Conservation (phyloP, 805 yeast genomes). For the Schizosaccharomyces osmophilus region DNA sequence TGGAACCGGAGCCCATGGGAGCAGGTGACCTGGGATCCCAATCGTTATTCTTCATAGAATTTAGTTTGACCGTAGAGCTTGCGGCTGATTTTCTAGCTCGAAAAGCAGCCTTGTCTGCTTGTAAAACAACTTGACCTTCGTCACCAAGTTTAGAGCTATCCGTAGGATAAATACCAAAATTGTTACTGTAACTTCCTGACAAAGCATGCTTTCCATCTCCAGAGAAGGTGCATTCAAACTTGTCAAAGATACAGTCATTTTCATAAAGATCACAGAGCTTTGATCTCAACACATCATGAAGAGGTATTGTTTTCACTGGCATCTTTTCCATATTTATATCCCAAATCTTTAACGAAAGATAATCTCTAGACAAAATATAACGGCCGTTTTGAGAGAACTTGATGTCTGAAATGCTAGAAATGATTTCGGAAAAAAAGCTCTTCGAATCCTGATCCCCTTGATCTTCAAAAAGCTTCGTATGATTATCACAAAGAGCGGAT, state of each 20-base stretch:
- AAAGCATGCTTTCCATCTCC: slow-evolving; percentile 81
- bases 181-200: slow-evolving; percentile 94
- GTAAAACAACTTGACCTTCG: slow-evolving; percentile 50
- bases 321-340: slow-evolving; percentile 90
- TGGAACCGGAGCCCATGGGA: slow-evolving; percentile 21
- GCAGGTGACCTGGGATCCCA: slow-evolving; percentile 7
- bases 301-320: slow-evolving; percentile 81
- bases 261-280: slow-evolving; percentile 91
- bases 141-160: slow-evolving; percentile 16
- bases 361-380: slow-evolving; percentile 89
- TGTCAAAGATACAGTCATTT: slow-evolving; percentile 93
- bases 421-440: slow-evolving; percentile 90
- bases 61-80: not conserved
- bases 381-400: slow-evolving; percentile 80
- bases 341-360: slow-evolving; percentile 94
- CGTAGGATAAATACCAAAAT: slow-evolving; percentile 79
- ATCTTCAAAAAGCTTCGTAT: slow-evolving; percentile 60
- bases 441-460: slow-evolving; percentile 78
- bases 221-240: slow-evolving; percentile 83
- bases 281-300: slow-evolving; percentile 85
- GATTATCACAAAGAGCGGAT: slow-evolving; percentile 78
- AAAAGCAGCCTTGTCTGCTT: slow-evolving; percentile 95
- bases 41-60: slow-evolving; percentile 9
- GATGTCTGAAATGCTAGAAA: slow-evolving; percentile 80
- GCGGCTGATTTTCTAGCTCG: slow-evolving; percentile 43